phyloP scores from a whole-genome alignment of 2,329 filamentous ascomycete genomes.

The Pseudocercospora eumusae region DNA sequence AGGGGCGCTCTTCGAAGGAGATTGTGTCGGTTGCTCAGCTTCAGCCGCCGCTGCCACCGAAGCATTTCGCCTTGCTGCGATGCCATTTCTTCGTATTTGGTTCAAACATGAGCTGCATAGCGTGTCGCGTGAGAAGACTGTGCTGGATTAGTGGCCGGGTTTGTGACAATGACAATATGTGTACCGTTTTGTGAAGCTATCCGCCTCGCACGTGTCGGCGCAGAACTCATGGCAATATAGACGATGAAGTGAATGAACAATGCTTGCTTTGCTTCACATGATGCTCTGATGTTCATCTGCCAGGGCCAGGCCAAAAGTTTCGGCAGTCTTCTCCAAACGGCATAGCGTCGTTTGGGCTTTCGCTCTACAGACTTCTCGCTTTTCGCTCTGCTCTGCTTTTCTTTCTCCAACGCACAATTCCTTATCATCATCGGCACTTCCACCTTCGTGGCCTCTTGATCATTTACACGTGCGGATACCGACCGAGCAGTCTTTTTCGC shows the following conservation, averaged over 20 bases:
- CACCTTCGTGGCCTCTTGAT: slow-evolving; percentile 72
- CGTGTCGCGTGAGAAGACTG: slow-evolving; percentile 43
- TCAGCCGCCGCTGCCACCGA: slow-evolving; percentile 43
- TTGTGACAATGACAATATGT: not conserved
- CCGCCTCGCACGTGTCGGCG: slow-evolving; percentile 49
- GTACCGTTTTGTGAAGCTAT: slow-evolving; percentile 46
- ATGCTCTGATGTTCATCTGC: slow-evolving; percentile 11
- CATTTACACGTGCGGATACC: slow-evolving; percentile 90
- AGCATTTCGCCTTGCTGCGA: slow-evolving; percentile 38
- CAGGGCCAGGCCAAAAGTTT: not conserved
- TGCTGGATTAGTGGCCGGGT: slow-evolving; percentile 14
- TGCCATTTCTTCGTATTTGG: slow-evolving; percentile 17
- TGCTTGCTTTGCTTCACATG: slow-evolving; percentile 7
- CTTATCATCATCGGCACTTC: slow-evolving; percentile 89
- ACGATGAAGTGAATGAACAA: not conserved
- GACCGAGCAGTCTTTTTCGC: slow-evolving; percentile 88
- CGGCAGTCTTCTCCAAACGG: slow-evolving; percentile 7
- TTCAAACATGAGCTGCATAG: slow-evolving; percentile 52
- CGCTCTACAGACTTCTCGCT: slow-evolving; percentile 14
- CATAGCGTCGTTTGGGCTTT: not conserved
- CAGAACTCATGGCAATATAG: slow-evolving; percentile 45
- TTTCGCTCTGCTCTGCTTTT: no score
- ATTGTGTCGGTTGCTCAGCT: slow-evolving; percentile 28
- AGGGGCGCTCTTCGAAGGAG: slow-evolving; percentile 37
- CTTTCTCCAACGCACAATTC: slow-evolving; percentile 64